Conservation (phyloP, 495 filamentous ascomycete genomes). For the Neurospora sp. region DNA sequence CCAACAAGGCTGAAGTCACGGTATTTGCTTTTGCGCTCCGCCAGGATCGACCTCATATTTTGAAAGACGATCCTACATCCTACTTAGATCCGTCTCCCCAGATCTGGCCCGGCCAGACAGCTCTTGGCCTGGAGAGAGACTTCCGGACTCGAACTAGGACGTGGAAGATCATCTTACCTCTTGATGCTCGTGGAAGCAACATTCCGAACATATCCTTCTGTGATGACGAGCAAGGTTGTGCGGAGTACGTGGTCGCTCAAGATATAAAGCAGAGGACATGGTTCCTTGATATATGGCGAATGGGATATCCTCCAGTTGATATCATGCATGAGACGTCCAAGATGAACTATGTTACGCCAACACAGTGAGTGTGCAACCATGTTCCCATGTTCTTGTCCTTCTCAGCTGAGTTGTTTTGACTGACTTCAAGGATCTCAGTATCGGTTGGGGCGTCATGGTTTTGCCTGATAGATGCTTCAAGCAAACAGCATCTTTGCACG, state of each 20-base stretch:
- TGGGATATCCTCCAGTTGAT: conserved; percentile 5
- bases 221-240: conserved; percentile 50
- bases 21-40: conserved; percentile 67
- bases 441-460: conserved; percentile 38
- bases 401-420: neutral
- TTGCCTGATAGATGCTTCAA: conserved; percentile 34
- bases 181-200: conserved; percentile 38
- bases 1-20: conserved; percentile 56
- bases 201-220: conserved; percentile 73
- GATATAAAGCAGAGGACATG: conserved; percentile 59
- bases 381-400: neutral
- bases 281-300: conserved; percentile 56
- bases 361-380: neutral
- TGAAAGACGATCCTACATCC: neutral
- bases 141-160: conserved; percentile 25
- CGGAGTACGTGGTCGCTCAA: conserved; percentile 57
- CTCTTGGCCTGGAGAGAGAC: conserved; percentile 16
- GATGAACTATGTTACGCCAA: neutral
- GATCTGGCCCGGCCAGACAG: conserved; percentile 7
- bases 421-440: conserved; percentile 7
- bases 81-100: conserved; percentile 7
- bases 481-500: conserved; percentile 16
- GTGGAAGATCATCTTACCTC: conserved; percentile 31
- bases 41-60: conserved; percentile 13
- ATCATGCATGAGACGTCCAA: neutral